Evolutionary conservation across 2,329 filamentous ascomycete genomes (phyloP), one percentile per base, ranked within the genome.

Genomic region (Drechslera avenae): DNA sequence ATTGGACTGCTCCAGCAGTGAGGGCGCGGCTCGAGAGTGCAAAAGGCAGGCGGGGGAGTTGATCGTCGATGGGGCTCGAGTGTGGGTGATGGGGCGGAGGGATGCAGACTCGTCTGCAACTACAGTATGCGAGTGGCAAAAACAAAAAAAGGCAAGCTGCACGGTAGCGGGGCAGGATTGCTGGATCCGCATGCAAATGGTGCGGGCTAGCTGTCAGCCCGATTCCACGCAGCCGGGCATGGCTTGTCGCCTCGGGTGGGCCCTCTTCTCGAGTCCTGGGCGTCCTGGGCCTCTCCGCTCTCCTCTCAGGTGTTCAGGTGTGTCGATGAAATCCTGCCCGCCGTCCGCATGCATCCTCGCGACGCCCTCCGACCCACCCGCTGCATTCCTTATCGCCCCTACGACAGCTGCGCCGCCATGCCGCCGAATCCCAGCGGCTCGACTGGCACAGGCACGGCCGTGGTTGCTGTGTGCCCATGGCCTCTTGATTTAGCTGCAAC

Each of bases 201-300:
- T n/a, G n/a, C 52, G 47, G 48, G 58, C 61, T 62, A 59, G 18
- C 9, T 46, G 56, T 32, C 61, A 62, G 61, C 60, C 63, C 58
- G 60, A 50, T 62, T 63, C 63, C 63, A 64, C 58, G 60, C 60
- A 58, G 61, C 51, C 59, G 63, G 56, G 52, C 34, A 33, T 54
- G 42, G 26, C 45, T 31, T 35, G 31, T 33, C 42, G 34, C 19
- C 34, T 21, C 34, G 21, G 4, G 23, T 28, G 36, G 21, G 26
- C 26, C 19, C 19, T 26, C 18, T 5, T 14, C 8, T n/a, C 21
- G 28, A 28, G 19, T 37, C 35, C 19, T 37, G 35, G 35, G 18
- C 35, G 13, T 21, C 17, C 17, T 16, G 7, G 19, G n/a, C n/a
- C n/a, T n/a, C n/a, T n/a, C n/a, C n/a, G n/a, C n/a, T n/a, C n/a